Base-by-base conservation (phyloP, 2,329 filamentous ascomycete genomes). In the Thelonectria olida region DNA sequence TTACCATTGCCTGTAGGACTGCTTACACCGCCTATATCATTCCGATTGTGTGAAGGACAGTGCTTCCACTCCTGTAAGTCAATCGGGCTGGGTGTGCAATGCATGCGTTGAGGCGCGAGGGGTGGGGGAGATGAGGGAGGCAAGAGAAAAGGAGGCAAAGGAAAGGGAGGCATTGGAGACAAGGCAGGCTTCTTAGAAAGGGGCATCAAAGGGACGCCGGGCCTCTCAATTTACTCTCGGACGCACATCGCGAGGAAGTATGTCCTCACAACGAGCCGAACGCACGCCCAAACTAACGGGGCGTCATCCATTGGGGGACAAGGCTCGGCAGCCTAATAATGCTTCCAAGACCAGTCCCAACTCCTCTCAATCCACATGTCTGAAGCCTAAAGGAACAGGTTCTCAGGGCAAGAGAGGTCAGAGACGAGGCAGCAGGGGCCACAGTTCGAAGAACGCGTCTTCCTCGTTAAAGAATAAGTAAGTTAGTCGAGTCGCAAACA, bases 21-120 rank as follows among this genome's bases (percentile, higher is more conserved):
- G 83, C 61, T 57, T 68, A 5, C 75, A 71, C 7, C 79, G 82
- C 3, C 67, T 85, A 1, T 85, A 85, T 58, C 85, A 87, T 65
- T 76, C 75, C 27, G 73, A 77, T 47, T 87, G 85, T 66, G 78
- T 84, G 31, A 70, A 71, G 27, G 62, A 73, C 3, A 67, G 74
- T 5, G 75, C 79, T 7, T 70, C 74, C 17, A 74, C 77, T 48
- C 70, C 81, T 2, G 72, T 81, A 9, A 72, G 71, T 42, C 74
- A 71, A 41, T 45, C 67, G 12, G 74, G 73, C 25, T 83, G 82
- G 83, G 73, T 74, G 28, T 84, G 82, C 67, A 82, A 83, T 63
- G 60, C 72, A 19, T 84, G 82, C 57, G 72, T 62, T 52, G 62
- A 67, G 39, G 27, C 58, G 47, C 66, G 49, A 48, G 61, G 58